Evolutionary conservation across 2,329 filamentous ascomycete genomes (phyloP), one percentile per base, ranked within the genome.

Genomic region (Verticillium alfalfae): DNA sequence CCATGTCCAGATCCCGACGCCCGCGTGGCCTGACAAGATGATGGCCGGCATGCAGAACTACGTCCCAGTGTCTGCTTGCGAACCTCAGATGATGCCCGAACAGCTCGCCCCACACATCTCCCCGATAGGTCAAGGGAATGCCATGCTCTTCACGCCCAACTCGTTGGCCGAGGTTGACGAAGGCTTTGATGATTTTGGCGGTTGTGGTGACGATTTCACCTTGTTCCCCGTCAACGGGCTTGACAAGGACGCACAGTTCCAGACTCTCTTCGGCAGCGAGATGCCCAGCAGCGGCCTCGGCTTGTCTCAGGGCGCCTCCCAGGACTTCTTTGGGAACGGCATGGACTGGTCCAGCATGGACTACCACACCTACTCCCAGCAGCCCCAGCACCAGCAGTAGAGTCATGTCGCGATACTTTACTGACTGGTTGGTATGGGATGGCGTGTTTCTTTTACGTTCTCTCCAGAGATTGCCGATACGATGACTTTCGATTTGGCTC

Each of bases 131-230:
- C 88, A 91, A 68, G 82, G 84, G 39, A 87, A 89, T 63, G 78
- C 86, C 1, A 90, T 91, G 77, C 81, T 92, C 37, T 89, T 82
- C 74, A 89, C 89, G 10, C 87, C 89, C 57, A 81, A 81, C 52
- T 88, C 87, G 0, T 73, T 86, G 63, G 77, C 78, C 18, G 83
- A 85, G 31, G 79, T 86, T 34, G 89, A 92, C 63, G 88, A 92
- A 68, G 83, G 82, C 45, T 90, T 87, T 67, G 83, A 85, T 49
- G 87, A 88, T 36, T 77, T 76, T 39, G 70, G 75, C 3, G 69
- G 70, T 34, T 75, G 76, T 37, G 76, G 77, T n/a, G 76, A 73
- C 12, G 89, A 92, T 72, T 92, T 92, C 67, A 82, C 84, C 18
- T 80, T 92, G 16, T 92, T 83, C 69, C 81, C 82, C 2, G 60